Evolutionary conservation across 257 asterid species (phyloP).

Genomic region (Solanum okadae): DNA sequence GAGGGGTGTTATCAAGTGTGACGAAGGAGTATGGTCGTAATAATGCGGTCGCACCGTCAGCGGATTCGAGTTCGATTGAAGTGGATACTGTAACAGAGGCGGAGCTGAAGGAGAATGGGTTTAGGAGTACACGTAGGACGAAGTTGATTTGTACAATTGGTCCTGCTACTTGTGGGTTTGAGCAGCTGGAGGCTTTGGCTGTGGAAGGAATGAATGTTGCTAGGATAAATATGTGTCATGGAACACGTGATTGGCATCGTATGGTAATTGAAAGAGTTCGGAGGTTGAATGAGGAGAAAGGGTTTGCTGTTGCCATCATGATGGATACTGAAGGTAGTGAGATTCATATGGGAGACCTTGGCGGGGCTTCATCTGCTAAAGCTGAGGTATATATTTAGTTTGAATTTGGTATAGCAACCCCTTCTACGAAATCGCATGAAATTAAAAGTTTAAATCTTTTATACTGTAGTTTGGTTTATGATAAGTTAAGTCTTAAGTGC

Average conservation of each 20-base stretch:
- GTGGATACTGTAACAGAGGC: slow-evolving; percentile 92
- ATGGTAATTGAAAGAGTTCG: slow-evolving; percentile 80
- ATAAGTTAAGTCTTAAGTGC: not conserved
- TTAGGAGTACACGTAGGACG: slow-evolving; percentile 91
- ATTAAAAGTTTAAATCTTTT: not conserved
- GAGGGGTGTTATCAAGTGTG: slow-evolving; percentile 19
- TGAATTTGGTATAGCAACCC: not conserved
- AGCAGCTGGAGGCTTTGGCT: slow-evolving; percentile 89
- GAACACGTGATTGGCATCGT: slow-evolving; percentile 93
- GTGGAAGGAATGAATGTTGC: slow-evolving; percentile 97
- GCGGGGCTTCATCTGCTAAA: slow-evolving; percentile 83
- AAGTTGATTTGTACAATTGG: slow-evolving; percentile 90
- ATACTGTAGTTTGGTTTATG: not conserved
- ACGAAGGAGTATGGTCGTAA: slow-evolving; percentile 18
- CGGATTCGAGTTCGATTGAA: slow-evolving; percentile 68
- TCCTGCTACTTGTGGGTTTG: slow-evolving; percentile 70
- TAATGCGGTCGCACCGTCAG: not conserved
- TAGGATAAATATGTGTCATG: slow-evolving; percentile 97
- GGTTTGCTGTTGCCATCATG: slow-evolving; percentile 95
- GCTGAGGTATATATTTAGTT: slow-evolving; percentile 51
- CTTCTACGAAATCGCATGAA: not conserved
- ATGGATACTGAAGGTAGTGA: slow-evolving; percentile 99
- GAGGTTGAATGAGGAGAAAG: slow-evolving; percentile 92
- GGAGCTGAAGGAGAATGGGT: slow-evolving; percentile 96
- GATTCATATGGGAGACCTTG: slow-evolving; percentile 99